Conservation (phyloP, 306 rosid species). For the Rubus parviflorus region DNA sequence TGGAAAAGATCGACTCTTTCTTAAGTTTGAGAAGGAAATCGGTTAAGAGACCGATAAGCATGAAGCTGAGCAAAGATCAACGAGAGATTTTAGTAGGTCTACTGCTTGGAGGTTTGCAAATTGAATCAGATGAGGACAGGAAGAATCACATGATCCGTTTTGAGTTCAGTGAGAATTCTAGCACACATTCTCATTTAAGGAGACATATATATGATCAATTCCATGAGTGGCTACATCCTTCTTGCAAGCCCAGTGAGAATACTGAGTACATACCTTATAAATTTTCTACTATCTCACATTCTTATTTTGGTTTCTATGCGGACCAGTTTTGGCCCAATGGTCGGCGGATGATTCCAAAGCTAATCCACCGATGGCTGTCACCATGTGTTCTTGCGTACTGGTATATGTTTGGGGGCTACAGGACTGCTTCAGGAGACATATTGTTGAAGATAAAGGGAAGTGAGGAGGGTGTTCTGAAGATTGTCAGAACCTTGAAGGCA, state of each 20-base stretch:
- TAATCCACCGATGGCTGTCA: constrained; percentile 86
- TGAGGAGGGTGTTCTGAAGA: constrained; percentile 69
- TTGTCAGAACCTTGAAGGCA: constrained; percentile 57
- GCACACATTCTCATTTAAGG: constrained; percentile 51
- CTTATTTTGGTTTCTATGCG: constrained; percentile 74
- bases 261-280: constrained; percentile 49
- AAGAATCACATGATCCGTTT: constrained; percentile 67
- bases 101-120: constrained; percentile 78
- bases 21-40: constrained; percentile 66
- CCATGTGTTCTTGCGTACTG: constrained; percentile 91
- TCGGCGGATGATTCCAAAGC: constrained; percentile 64
- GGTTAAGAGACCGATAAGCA: constrained; percentile 55
- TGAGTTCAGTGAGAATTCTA: constrained; percentile 55
- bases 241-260: constrained; percentile 52
- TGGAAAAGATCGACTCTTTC: constrained; percentile 74
- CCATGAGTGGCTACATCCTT: constrained; percentile 90
- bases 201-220: constrained; percentile 63
- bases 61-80: constrained; percentile 80
- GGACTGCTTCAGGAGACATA: constrained; percentile 67
- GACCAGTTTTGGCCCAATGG: constrained; percentile 93
- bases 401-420: constrained; percentile 88
- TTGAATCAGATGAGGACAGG: constrained; percentile 71
- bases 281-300: constrained; percentile 65
- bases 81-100: constrained; percentile 83
- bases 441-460: constrained; percentile 75